Base-by-base conservation (phyloP, 1,139 yeast genomes). In the Yamadazyma diospyri region DNA sequence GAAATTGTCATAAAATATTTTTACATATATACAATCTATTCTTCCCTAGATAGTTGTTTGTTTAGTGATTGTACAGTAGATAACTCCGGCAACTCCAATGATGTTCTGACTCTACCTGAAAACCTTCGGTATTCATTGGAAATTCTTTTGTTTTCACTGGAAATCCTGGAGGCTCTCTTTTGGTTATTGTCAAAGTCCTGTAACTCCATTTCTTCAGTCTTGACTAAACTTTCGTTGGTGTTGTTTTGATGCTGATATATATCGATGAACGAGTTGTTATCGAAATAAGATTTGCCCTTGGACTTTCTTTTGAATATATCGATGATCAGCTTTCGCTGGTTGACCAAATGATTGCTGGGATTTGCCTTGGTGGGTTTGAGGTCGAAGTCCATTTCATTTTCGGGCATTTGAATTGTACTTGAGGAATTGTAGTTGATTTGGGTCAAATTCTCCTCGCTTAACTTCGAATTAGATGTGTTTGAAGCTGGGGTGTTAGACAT, bases 121-220 rank as follows among this genome's bases (percentile, higher is more conserved):
- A 32, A 28, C 23, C 43, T 30, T 7, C 30, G 27, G 11, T 33
- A 29, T 14, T 34, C 36, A 6, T 6, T 15, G 6, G 47, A 43
- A 24, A 35, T 35, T 33, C 52, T 36, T 27, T 41, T 55, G 39
- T 49, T 36, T 15, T 58, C 65, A 11, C 47, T 44, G 4, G 63
- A 55, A 6, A 58, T 59, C 34, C 57, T 45, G 4, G 50, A 40
- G 5, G 55, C 56, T 18, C 46, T 38, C 25, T 35, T 41, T 30
- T 49, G 53, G 39, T 56, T 57, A 12, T 48, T 36, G 28, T 47
- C 58, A 42, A 69, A 72, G 21, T 63, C 69, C 27, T 71, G 70
- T 68, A 72, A 51, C 27, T 72, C 72, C 35, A 72, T 72, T 43
- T 72, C 78, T 41, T 72, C 78, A 0, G 78, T 72, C 22, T 55